A percentile compares a stretch with the other conserved stretches of the same genome.
phyloP scores from a whole-genome alignment of 768 basidiomycete species.

The Austroboletus festivus region DNA sequence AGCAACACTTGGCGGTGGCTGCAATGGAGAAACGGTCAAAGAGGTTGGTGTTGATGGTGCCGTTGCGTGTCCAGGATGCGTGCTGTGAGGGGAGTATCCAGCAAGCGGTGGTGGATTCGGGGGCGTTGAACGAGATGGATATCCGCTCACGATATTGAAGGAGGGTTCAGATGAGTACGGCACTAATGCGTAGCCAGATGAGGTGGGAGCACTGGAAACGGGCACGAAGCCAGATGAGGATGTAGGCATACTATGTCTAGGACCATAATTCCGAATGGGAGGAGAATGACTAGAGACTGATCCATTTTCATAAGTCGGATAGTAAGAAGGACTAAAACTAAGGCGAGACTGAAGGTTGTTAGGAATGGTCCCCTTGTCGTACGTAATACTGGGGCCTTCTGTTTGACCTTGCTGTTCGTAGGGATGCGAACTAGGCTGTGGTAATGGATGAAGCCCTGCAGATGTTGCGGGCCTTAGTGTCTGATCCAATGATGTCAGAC shows the following conservation, averaged over 20 bases:
- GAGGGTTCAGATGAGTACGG: constrained; percentile 35
- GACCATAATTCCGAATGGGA: constrained; percentile 41
- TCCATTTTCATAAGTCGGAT: constrained; percentile 44
- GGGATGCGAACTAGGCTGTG: constrained; percentile 34
- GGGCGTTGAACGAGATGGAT: constrained; percentile 34
- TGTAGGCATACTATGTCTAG: constrained; percentile 65
- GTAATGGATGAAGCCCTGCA: constrained; percentile 31
- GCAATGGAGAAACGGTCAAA: constrained; percentile 1
- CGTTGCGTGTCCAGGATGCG: constrained; percentile 12
- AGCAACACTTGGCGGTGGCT: constrained; percentile 10
- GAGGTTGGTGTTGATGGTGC: constrained; percentile 10
- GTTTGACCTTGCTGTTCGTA: constrained; percentile 38
- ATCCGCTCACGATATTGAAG: constrained; percentile 38
- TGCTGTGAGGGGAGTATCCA: constrained; percentile 21
- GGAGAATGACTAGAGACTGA: constrained; percentile 30
- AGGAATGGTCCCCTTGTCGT: constrained; percentile 40
- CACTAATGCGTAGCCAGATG: constrained; percentile 36
- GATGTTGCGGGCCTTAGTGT: constrained; percentile 37
- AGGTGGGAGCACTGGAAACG: constrained; percentile 35
- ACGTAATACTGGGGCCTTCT: constrained; percentile 32
- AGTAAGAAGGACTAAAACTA: constrained; percentile 38
- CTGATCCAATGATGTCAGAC: constrained; percentile 30
- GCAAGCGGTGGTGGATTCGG: constrained; percentile 13
- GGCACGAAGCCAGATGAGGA: constrained; percentile 71
- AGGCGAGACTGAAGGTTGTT: constrained; percentile 35